These are phyloP conservation scores for Gastrodia elata DNA, from an alignment of 106 monocot genomes.

Conservation along the genomic window DNA sequence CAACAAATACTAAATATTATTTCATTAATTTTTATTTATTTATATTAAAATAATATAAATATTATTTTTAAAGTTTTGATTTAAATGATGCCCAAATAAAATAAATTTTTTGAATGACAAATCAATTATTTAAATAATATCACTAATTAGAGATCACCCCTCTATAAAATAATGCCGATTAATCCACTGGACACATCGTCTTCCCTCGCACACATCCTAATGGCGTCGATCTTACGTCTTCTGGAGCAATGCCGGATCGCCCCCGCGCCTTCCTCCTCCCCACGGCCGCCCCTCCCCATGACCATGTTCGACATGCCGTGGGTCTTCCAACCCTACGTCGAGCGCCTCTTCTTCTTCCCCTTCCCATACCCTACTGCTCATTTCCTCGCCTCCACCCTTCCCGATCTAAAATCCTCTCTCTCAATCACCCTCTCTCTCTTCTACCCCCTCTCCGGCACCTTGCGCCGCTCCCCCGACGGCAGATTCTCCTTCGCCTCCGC, in stretches of 20 bases:
- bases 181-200: too few species aligned
- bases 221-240: neutral
- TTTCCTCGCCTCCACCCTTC: constrained; percentile 23
- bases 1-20: too few species aligned
- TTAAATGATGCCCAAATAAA: too few species aligned
- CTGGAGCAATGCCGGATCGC: constrained; percentile 11
- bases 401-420: constrained; percentile 42
- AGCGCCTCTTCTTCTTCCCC: constrained; percentile 53
- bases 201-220: too few species aligned
- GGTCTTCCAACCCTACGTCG: constrained; percentile 18
- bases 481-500: neutral
- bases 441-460: constrained; percentile 40
- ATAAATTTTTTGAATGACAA: too few species aligned
- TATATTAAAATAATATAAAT: too few species aligned
- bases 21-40: too few species aligned
- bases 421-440: constrained; percentile 34
- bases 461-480: neutral
- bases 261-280: neutral
- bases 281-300: constrained; percentile 13
- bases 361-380: neutral
- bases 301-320: constrained; percentile 35
- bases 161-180: too few species aligned
- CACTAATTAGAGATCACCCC: too few species aligned
- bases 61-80: too few species aligned
- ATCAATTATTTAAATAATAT: too few species aligned